A percentile compares a stretch with the other conserved stretches of the same genome.
These are phyloP conservation scores for Ceratocystis albifundus DNA, from an alignment of 2,329 filamentous ascomycete genomes.

Conservation along the genomic window DNA sequence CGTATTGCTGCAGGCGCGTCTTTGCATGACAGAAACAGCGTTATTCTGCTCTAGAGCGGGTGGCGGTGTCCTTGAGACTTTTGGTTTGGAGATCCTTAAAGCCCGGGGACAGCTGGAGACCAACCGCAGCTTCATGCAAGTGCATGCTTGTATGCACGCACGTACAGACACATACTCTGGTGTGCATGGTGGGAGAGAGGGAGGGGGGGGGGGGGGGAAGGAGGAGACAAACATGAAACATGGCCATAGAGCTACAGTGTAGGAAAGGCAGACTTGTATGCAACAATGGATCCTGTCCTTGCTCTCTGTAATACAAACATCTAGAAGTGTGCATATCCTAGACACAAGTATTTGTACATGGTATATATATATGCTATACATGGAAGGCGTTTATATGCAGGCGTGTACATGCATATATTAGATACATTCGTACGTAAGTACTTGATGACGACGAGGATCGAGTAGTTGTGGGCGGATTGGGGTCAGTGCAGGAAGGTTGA, in stretches of 20 bases:
- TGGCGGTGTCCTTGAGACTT: slow-evolving; percentile 6
- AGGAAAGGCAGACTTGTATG: background rate
- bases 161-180: no score
- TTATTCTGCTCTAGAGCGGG: background rate
- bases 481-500: no score
- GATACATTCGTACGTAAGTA: background rate
- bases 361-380: no score
- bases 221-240: background rate
- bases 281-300: no score
- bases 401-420: no score
- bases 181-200: background rate
- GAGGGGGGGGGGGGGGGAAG: background rate
- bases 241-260: background rate
- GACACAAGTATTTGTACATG: no score
- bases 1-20: background rate
- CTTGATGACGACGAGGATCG: background rate
- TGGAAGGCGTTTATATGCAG: no score
- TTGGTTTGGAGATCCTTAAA: background rate
- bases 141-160: background rate
- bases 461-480: no score
- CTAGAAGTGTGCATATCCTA: background rate
- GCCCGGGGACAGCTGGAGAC: background rate
- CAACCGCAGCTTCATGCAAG: background rate
- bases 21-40: background rate
- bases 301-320: background rate